Evolutionary conservation across 805 yeast species (phyloP).

Genomic region (Myxozyma kluyveri): DNA sequence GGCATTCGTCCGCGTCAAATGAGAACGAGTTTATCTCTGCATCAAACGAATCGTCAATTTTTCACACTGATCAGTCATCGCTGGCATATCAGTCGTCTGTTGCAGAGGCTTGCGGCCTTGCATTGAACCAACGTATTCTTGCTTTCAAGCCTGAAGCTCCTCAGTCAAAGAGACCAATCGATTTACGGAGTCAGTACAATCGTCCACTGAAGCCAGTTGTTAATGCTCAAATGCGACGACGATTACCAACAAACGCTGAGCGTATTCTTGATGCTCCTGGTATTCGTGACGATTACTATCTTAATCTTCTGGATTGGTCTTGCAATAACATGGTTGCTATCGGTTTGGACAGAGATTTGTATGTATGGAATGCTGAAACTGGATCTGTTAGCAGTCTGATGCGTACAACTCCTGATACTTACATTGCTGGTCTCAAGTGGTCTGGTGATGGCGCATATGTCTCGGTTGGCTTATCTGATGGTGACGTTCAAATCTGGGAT

Average conservation of each 20-base stretch:
- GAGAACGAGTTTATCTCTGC: not conserved
- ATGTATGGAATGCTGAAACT: constrained; percentile 86
- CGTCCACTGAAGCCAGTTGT: constrained; percentile 38
- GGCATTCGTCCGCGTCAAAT: not conserved
- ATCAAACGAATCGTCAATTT: constrained; percentile 32
- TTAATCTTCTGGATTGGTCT: constrained; percentile 87
- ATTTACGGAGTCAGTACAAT: constrained; percentile 39
- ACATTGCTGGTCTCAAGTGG: constrained; percentile 79
- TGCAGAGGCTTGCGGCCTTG: constrained; percentile 91
- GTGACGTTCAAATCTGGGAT: constrained; percentile 90
- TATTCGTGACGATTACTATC: constrained; percentile 84
- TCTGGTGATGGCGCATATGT: constrained; percentile 85
- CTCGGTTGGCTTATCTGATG: constrained; percentile 79
- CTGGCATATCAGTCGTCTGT: constrained; percentile 46
- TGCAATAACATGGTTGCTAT: constrained; percentile 75
- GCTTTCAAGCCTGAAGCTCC: constrained; percentile 85
- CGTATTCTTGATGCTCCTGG: constrained; percentile 96
- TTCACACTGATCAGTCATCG: constrained; percentile 29
- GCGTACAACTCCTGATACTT: constrained; percentile 49
- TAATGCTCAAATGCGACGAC: constrained; percentile 45
- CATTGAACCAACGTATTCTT: constrained; percentile 74
- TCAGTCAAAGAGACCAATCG: constrained; percentile 43
- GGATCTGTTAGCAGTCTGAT: constrained; percentile 72
- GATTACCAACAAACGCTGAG: constrained; percentile 83
- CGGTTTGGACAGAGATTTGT: constrained; percentile 78